These are phyloP conservation scores for Neoboletus brunneissimus DNA, from an alignment of 768 basidiomycete genomes.

Conservation along the genomic window DNA sequence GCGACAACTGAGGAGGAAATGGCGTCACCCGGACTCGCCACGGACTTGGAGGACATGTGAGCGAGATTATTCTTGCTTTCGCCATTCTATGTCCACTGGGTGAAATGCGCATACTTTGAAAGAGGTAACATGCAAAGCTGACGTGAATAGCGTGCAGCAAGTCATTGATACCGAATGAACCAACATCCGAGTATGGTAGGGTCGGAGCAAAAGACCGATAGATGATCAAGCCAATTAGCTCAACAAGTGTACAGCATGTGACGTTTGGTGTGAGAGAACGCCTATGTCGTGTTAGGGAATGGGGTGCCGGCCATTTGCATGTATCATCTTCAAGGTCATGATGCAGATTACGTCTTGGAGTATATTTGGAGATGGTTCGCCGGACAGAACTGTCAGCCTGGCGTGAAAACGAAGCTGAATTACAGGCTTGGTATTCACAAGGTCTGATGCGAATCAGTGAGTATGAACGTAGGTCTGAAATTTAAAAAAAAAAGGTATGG, in stretches of 20 bases:
- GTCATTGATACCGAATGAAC: neutral
- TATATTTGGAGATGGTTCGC: neutral
- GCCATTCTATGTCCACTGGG: constrained; percentile 6
- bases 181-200: neutral
- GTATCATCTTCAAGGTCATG: neutral
- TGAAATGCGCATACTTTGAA: neutral
- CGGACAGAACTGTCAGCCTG: neutral
- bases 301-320: neutral
- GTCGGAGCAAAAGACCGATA: neutral
- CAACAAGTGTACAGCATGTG: constrained; percentile 2
- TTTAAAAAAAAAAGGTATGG: neutral
- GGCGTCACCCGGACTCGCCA: constrained; percentile 15
- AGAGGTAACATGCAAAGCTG: neutral
- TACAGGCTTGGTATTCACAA: neutral
- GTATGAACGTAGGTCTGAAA: neutral
- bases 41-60: constrained; percentile 11
- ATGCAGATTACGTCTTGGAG: neutral
- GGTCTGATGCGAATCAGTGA: neutral
- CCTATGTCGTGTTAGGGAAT: neutral
- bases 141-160: neutral
- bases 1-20: constrained; percentile 13
- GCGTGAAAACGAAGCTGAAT: neutral
- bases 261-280: constrained; percentile 7
- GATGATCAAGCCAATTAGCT: neutral
- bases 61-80: constrained; percentile 9